These are phyloP conservation scores for Suillus plorans DNA, from an alignment of 768 basidiomycete species.

Conservation along the genomic window DNA sequence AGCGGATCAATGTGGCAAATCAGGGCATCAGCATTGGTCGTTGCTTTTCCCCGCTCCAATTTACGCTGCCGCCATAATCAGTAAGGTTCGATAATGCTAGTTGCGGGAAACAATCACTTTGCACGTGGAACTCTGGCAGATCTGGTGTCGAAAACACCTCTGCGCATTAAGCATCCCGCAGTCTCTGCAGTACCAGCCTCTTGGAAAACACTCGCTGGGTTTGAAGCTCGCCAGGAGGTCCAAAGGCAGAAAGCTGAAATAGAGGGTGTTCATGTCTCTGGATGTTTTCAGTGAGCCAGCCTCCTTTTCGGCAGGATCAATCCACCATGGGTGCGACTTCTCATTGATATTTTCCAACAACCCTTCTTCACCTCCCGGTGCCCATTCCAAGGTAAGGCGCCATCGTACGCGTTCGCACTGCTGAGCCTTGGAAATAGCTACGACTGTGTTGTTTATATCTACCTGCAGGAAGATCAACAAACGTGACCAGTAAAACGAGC, in stretches of 20 bases:
- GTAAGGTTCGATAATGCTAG: background rate
- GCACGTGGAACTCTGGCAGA: constrained; percentile 43
- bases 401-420: constrained; percentile 39
- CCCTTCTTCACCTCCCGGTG: constrained; percentile 47
- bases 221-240: constrained; percentile 30
- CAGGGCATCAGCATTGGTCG: background rate
- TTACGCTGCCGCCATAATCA: constrained; percentile 11
- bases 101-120: constrained; percentile 28
- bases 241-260: constrained; percentile 29
- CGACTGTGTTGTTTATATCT: constrained; percentile 2
- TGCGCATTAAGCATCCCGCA: constrained; percentile 54
- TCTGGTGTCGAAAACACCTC: constrained; percentile 43
- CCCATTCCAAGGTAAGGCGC: constrained; percentile 49
- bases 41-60: constrained; percentile 11
- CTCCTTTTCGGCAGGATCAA: constrained; percentile 15
- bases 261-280: constrained; percentile 25
- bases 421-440: constrained; percentile 1
- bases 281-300: constrained; percentile 20
- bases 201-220: constrained; percentile 35
- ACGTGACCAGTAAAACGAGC: constrained; percentile 5
- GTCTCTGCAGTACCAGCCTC: constrained; percentile 47
- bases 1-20: constrained; percentile 22
- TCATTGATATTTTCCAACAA: constrained; percentile 17
- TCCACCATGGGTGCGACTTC: constrained; percentile 21
- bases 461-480: constrained; percentile 14